Conservation (phyloP, 805 yeast species). For the Schizosaccharomyces cryophilus region DNA sequence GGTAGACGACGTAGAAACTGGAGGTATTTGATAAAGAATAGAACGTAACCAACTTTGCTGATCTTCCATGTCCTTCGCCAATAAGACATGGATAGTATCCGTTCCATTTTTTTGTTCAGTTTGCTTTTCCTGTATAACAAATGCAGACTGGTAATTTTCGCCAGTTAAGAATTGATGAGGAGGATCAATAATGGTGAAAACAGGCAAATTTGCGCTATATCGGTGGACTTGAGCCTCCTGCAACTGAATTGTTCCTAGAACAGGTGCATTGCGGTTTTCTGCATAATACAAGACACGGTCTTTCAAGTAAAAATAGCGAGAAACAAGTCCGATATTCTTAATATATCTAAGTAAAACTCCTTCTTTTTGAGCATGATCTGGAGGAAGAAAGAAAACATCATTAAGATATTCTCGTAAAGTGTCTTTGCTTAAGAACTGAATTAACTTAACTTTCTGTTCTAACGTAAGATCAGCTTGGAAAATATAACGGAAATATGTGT, state of each 20-base stretch:
- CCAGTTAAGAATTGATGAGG: not conserved
- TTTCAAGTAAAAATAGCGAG: not conserved
- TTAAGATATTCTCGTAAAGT: not conserved
- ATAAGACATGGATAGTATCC: not conserved
- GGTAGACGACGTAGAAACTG: not conserved
- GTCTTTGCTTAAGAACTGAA: not conserved
- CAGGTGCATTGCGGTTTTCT: not conserved
- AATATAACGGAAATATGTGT: not conserved
- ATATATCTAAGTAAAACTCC: not conserved
- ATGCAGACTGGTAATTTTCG: not conserved
- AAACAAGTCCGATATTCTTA: not conserved
- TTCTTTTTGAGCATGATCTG: not conserved
- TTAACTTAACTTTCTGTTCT: not conserved
- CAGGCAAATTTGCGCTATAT: not conserved
- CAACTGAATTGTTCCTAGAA: not conserved
- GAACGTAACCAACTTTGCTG: not conserved
- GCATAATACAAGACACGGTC: not conserved
- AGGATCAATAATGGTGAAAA: not conserved
- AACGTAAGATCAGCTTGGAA: not conserved
- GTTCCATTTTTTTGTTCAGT: not conserved
- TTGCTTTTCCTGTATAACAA: not conserved
- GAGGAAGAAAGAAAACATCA: not conserved
- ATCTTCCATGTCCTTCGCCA: not conserved
- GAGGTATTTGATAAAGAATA: not conserved
- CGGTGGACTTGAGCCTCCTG: not conserved